These are phyloP conservation scores for Balansia obtecta DNA, from an alignment of 2,329 filamentous ascomycete genomes.

Conservation along the genomic window DNA sequence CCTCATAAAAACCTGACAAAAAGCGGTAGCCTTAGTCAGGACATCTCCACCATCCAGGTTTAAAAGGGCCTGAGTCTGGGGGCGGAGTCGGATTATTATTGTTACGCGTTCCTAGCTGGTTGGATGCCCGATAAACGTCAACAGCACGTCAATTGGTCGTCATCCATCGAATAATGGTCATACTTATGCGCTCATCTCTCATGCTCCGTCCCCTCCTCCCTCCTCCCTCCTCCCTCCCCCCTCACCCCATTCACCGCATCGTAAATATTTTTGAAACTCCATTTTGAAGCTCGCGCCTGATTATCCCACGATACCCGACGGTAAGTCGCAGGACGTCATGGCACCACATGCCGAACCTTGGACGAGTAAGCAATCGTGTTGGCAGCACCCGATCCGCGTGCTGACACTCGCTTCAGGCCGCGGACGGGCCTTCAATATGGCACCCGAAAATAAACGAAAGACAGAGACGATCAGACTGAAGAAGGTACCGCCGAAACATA, in stretches of 20 bases:
- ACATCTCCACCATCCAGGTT: background rate
- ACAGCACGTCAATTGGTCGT: background rate
- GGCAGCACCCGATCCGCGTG: background rate
- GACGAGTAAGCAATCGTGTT: conserved; percentile 14
- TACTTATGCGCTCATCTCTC: background rate
- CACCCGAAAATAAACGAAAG: conserved; percentile 41
- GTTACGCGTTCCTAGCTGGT: background rate
- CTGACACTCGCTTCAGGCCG: conserved; percentile 1
- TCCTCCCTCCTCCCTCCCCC: too few relatives aligned
- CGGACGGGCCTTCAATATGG: conserved; percentile 50
- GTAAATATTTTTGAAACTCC: background rate
- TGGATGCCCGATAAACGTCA: background rate
- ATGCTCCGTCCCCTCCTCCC: background rate
- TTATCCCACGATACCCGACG: background rate
- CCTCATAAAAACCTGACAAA: too few relatives aligned
- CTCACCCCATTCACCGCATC: background rate
- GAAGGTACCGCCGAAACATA: conserved; percentile 48
- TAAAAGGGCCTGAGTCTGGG: background rate
- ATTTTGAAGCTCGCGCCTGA: background rate
- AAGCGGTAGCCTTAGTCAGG: background rate
- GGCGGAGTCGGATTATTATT: conserved; percentile 7
- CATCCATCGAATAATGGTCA: background rate
- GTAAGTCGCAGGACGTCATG: conserved; percentile 6
- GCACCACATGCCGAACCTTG: conserved; percentile 13
- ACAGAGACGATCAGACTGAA: conserved; percentile 49